phyloP scores from a whole-genome alignment of 1,284 basidiomycete species.

The Rhodofomes roseus region DNA sequence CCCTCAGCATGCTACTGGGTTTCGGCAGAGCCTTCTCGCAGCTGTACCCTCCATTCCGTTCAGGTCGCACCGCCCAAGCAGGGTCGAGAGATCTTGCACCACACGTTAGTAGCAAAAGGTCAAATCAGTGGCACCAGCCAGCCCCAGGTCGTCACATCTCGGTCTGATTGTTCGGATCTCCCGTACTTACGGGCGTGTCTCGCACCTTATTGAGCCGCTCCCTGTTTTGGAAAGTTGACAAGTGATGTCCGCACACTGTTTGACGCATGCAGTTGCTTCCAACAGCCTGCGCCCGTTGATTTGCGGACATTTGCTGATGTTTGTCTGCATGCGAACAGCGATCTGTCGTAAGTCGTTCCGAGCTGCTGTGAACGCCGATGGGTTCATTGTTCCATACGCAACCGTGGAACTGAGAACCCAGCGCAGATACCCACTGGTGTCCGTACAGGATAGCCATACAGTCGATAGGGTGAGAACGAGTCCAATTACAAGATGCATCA shows the following conservation, averaged over 20 bases:
- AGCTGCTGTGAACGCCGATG: neutral
- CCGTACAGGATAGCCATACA: neutral
- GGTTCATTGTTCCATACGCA: neutral
- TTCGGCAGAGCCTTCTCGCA: slow-evolving; percentile 1
- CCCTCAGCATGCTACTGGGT: neutral
- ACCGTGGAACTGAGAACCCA: neutral
- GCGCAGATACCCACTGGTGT: neutral
- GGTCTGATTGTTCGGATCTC: slow-evolving; percentile 3
- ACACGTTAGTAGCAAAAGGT: neutral
- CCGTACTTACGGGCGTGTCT: neutral
- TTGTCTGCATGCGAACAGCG: neutral
- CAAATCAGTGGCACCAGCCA: neutral
- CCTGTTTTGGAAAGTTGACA: neutral
- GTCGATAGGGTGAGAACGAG: neutral
- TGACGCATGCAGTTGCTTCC: neutral
- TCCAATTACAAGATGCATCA: neutral
- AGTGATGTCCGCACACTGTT: neutral
- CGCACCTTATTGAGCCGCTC: neutral
- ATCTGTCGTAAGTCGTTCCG: neutral
- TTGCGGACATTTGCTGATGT: neutral
- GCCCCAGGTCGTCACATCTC: neutral
- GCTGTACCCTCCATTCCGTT: neutral
- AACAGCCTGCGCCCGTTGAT: neutral
- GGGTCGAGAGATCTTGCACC: neutral
- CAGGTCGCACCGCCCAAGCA: neutral